phyloP scores from a whole-genome alignment of 208 protist genomes.

The Sergeia podlipaevii region DNA sequence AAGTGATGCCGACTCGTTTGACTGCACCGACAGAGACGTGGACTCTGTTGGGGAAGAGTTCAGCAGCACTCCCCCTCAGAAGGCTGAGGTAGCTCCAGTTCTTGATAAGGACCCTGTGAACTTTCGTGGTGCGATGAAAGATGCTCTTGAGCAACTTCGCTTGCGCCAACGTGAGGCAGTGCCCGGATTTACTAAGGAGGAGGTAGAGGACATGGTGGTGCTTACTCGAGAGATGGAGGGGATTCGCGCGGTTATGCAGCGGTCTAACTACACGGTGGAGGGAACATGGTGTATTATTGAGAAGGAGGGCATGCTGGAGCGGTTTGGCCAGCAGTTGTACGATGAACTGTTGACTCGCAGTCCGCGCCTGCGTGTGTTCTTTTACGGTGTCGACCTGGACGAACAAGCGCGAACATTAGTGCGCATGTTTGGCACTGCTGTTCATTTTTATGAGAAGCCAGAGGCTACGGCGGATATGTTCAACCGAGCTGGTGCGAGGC shows the following conservation, averaged over 20 bases:
- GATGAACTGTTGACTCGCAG: conserved; percentile 49
- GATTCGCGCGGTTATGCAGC: conserved; percentile 43
- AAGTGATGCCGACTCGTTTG: too few species aligned
- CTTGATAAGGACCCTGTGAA: not conserved
- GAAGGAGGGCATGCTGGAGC: conserved; percentile 40
- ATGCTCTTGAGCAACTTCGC: conserved; percentile 32
- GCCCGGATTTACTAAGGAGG: conserved; percentile 30
- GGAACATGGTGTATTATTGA: conserved; percentile 66
- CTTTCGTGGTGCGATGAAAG: conserved; percentile 36
- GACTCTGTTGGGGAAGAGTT: too few species aligned
- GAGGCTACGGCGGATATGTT: conserved; percentile 57
- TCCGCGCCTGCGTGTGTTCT: conserved; percentile 39
- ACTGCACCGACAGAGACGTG: too few species aligned
- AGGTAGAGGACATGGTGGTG: conserved; percentile 54
- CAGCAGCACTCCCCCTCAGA: too few species aligned
- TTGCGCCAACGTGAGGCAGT: conserved; percentile 35
- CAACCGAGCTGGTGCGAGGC: conserved; percentile 50
- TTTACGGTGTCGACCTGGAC: conserved; percentile 56
- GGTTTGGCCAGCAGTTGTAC: conserved; percentile 59
- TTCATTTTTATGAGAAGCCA: conserved; percentile 66
- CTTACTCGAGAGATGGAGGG: conserved; percentile 65
- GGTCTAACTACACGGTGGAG: conserved; percentile 47
- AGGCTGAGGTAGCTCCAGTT: too few species aligned
- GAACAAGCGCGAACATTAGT: conserved; percentile 57
- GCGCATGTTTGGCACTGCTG: conserved; percentile 60